Evolutionary conservation across 78 protist species (phyloP).

Genomic region (Dictyostelium firmibasis): DNA sequence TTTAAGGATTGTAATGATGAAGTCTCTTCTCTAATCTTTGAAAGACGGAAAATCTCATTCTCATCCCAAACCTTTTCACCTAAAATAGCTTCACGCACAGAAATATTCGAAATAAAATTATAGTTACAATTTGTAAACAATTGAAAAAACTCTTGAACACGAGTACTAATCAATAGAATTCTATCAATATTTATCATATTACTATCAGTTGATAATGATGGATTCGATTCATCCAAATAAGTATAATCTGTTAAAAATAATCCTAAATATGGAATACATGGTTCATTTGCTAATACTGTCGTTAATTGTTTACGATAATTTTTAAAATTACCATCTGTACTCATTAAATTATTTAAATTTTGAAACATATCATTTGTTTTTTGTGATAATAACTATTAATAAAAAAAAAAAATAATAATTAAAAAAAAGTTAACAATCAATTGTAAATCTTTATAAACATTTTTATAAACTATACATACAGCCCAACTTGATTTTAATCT

Average conservation of each 20-base stretch:
- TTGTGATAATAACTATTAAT: conserved; percentile 47
- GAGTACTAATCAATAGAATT: conserved; percentile 38
- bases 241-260: conserved; percentile 68
- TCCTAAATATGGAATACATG: conserved; percentile 75
- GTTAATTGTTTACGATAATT: conserved; percentile 48
- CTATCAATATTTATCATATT: conserved; percentile 65
- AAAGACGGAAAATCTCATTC: conserved; percentile 58
- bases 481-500: conserved; percentile 74
- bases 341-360: conserved; percentile 27
- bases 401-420: background rate
- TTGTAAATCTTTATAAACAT: no score
- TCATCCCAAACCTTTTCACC: conserved; percentile 78
- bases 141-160: conserved; percentile 76
- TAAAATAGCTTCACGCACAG: conserved; percentile 44
- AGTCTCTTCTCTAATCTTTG: conserved; percentile 53
- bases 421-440: background rate
- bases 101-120: background rate
- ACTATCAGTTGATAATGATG: background rate
- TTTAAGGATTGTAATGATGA: conserved; percentile 5
- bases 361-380: conserved; percentile 64
- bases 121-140: conserved; percentile 67
- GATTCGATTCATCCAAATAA: conserved; percentile 61
- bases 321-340: conserved; percentile 61
- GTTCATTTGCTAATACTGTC: conserved; percentile 40
- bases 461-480: no score